Evolutionary conservation across 106 monocot species (phyloP).

Genomic region (Posidonia australis): DNA sequence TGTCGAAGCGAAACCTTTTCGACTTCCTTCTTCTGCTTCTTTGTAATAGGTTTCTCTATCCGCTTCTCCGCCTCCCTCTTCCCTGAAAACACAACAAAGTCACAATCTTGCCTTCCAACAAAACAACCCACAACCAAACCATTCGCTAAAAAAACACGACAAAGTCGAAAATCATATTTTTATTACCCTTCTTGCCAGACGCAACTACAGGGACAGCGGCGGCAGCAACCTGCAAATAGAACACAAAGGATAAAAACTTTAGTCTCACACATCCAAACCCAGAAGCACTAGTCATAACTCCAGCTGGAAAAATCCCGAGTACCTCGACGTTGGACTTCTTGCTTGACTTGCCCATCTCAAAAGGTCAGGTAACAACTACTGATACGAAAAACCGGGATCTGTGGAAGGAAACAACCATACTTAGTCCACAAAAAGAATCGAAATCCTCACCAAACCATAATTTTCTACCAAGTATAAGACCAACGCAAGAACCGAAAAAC

Average conservation of each 20-base stretch:
- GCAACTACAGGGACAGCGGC: neutral
- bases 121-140: neutral
- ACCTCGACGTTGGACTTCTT: conserved; percentile 19
- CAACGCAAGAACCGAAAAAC: no score
- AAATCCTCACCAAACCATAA: no score
- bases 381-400: no score
- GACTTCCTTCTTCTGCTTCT: conserved; percentile 22
- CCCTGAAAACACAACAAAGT: conserved; percentile 1
- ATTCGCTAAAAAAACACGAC: neutral
- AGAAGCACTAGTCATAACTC: neutral
- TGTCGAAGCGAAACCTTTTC: neutral
- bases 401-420: no score
- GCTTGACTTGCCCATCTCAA: conserved; percentile 22
- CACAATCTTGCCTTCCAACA: neutral
- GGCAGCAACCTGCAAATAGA: neutral
- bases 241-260: neutral
- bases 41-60: conserved; percentile 12
- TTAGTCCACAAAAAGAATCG: no score
- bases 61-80: conserved; percentile 17
- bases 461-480: no score
- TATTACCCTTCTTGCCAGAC: conserved; percentile 11
- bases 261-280: neutral
- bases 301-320: neutral
- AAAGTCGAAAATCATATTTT: neutral
- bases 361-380: neutral